Evolutionary conservation across 2,329 filamentous ascomycete genomes (phyloP).

Genomic region (Alternaria tenuissima): DNA sequence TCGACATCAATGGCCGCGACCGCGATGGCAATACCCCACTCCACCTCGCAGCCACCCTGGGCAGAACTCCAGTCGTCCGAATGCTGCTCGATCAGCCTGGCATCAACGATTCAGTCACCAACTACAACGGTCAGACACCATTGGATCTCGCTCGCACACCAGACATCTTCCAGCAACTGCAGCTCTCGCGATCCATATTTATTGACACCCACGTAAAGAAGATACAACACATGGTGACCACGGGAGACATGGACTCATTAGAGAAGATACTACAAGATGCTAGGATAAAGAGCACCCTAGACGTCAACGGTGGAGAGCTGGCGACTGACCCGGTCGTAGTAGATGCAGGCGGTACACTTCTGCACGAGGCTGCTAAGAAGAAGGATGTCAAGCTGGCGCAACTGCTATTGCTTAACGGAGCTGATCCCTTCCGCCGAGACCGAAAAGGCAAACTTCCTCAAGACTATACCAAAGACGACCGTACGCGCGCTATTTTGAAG

Average conservation of each 20-base stretch:
- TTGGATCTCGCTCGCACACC: slow-evolving; percentile 90
- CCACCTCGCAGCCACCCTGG: slow-evolving; percentile 85
- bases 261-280: slow-evolving; percentile 84
- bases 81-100: slow-evolving; percentile 81
- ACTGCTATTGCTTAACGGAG: slow-evolving; percentile 88
- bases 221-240: slow-evolving; percentile 79
- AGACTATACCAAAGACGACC: slow-evolving; percentile 94
- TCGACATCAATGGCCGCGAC: slow-evolving; percentile 90
- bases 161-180: slow-evolving; percentile 94
- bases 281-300: slow-evolving; percentile 83
- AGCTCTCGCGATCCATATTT: slow-evolving; percentile 88
- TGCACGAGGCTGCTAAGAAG: slow-evolving; percentile 91
- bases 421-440: slow-evolving; percentile 93
- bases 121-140: slow-evolving; percentile 83
- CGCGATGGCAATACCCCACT: slow-evolving; percentile 94
- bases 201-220: slow-evolving; percentile 85
- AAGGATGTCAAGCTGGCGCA: slow-evolving; percentile 89
- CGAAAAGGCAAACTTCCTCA: slow-evolving; percentile 95
- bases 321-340: slow-evolving; percentile 80
- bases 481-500: slow-evolving; percentile 86
- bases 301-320: slow-evolving; percentile 91
- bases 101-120: slow-evolving; percentile 88
- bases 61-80: slow-evolving; percentile 80
- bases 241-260: slow-evolving; percentile 77
- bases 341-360: slow-evolving; percentile 85